Percentiles rank a stretch among this genome's conserved stretches.
Evolutionary conservation across 352 stramenopile genomes (phyloP).

Genomic region (Pythium brachiatum): DNA sequence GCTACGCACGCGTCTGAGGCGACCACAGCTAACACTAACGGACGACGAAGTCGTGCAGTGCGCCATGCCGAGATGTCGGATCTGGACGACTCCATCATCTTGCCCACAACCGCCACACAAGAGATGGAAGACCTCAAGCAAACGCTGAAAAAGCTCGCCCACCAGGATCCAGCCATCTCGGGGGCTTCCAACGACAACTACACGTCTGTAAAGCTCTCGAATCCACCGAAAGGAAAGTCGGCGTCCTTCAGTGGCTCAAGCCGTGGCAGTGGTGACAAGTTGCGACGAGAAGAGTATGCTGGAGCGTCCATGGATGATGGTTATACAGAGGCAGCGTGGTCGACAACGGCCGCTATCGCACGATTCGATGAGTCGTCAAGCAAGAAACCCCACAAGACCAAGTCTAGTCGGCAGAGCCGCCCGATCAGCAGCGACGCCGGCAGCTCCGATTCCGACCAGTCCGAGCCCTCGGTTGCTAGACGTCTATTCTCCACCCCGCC

Average conservation of each 20-base stretch:
- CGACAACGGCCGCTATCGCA: slow-evolving; percentile 1
- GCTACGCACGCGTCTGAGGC: too few relatives aligned
- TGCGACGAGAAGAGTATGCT: slow-evolving; percentile 9
- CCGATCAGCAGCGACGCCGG: neutral
- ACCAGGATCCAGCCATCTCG: slow-evolving; percentile 21
- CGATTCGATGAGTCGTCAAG: slow-evolving; percentile 9
- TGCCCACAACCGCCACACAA: slow-evolving; percentile 38
- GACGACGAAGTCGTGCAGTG: neutral
- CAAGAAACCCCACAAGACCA: neutral
- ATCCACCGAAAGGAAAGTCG: slow-evolving; percentile 9
- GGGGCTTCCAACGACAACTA: neutral
- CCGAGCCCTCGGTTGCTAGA: slow-evolving; percentile 9
- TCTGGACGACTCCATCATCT: slow-evolving; percentile 25
- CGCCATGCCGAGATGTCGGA: neutral
- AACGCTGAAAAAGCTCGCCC: slow-evolving; percentile 60
- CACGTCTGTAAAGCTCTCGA: neutral
- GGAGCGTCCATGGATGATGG: neutral
- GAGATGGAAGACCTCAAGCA: slow-evolving; percentile 73
- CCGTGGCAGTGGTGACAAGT: neutral
- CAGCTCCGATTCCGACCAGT: slow-evolving; percentile 4
- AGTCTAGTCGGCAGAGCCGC: neutral
- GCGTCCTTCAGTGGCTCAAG: neutral
- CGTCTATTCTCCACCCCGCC: slow-evolving; percentile 23
- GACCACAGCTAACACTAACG: neutral
- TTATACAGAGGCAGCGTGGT: slow-evolving; percentile 8